A percentile compares a stretch with the other conserved stretches of the same genome.
Conservation (phyloP, 768 basidiomycete species). For the Lyophyllum shimeji region DNA sequence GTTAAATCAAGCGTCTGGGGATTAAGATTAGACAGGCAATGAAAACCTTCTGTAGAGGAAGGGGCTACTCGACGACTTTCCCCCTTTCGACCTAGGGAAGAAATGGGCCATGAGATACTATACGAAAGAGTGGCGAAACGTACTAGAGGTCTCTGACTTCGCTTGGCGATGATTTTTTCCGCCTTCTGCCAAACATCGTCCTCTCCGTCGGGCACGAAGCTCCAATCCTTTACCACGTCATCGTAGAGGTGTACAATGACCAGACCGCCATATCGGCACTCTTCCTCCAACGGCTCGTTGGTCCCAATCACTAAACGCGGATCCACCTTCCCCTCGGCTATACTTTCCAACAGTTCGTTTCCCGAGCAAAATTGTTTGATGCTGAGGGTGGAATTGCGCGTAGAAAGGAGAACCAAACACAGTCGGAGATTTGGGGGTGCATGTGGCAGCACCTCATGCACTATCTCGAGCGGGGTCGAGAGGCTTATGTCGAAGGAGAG, state of each 20-base stretch:
- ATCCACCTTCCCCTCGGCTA: constrained; percentile 9
- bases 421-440: constrained; percentile 7
- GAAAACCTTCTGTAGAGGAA: neutral
- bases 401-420: constrained; percentile 10
- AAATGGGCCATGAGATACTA: neutral
- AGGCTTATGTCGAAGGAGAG: constrained; percentile 13
- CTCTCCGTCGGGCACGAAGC: constrained; percentile 7
- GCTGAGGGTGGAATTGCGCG: neutral
- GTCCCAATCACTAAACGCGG: constrained; percentile 10
- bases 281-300: constrained; percentile 4
- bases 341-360: constrained; percentile 1
- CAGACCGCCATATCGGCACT: neutral
- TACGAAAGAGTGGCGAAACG: neutral
- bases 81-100: neutral
- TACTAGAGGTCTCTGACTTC: constrained; percentile 2
- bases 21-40: neutral
- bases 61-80: neutral
- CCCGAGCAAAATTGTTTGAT: constrained; percentile 8
- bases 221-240: constrained; percentile 15
- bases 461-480: constrained; percentile 5
- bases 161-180: constrained; percentile 1
- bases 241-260: constrained; percentile 11
- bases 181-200: constrained; percentile 14
- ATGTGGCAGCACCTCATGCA: constrained; percentile 3
- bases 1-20: neutral